Conservation (phyloP, 495 filamentous ascomycete genomes). For the Cercophora newfieldiana region DNA sequence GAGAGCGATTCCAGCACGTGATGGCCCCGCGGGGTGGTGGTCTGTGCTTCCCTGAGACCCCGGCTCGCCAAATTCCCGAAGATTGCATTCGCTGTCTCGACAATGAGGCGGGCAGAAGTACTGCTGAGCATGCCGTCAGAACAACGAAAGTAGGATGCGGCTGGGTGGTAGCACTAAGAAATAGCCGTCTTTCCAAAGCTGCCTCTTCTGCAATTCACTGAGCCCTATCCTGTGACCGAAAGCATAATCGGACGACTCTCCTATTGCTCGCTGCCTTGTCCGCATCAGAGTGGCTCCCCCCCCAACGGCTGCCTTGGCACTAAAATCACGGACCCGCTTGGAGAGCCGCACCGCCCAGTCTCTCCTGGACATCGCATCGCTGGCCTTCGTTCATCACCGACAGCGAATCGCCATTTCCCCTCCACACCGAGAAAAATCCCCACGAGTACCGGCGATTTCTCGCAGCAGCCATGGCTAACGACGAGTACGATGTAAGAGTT, state of each 20-base stretch:
- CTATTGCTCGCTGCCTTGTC: constrained; percentile 12
- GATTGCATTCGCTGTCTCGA: constrained; percentile 1
- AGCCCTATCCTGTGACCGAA: neutral
- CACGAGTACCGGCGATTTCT: constrained; percentile 15
- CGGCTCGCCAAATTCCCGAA: constrained; percentile 15
- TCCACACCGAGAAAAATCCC: constrained; percentile 18
- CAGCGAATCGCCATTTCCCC: constrained; percentile 26
- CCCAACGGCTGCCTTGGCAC: constrained; percentile 24
- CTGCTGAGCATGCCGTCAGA: neutral
- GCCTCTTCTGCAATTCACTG: neutral
- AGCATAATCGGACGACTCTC: neutral
- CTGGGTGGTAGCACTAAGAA: neutral
- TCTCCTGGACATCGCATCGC: constrained; percentile 31
- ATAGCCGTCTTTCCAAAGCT: neutral
- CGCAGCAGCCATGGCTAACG: constrained; percentile 83
- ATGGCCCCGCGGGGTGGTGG: neutral
- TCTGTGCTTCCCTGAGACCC: constrained; percentile 10
- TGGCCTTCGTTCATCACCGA: constrained; percentile 28
- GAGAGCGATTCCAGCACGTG: constrained; percentile 9
- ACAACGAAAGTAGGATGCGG: neutral
- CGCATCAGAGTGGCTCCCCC: neutral
- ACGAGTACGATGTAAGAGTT: constrained; percentile 96
- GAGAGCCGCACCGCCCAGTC: constrained; percentile 36
- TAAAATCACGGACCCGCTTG: constrained; percentile 31
- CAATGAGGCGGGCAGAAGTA: neutral